These are phyloP conservation scores for Cercospora brassicicola DNA, from an alignment of 2,329 filamentous ascomycete species.

Conservation along the genomic window DNA sequence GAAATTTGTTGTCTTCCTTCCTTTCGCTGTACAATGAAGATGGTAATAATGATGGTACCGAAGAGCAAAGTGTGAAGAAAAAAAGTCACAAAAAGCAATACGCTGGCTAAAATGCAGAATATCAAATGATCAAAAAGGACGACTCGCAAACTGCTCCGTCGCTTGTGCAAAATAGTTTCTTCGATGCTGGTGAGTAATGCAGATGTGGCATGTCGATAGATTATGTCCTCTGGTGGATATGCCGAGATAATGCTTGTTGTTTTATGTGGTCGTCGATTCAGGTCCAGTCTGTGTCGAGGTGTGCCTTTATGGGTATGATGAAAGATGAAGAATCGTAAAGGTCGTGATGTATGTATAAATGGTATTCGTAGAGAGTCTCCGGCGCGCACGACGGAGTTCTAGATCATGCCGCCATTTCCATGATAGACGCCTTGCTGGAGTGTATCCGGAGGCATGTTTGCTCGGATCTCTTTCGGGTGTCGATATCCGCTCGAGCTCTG, in stretches of 20 bases:
- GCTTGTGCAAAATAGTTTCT: conserved; percentile 19
- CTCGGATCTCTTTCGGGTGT: conserved; percentile 50
- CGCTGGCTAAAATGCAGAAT: conserved; percentile 1
- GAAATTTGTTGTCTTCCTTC: not conserved
- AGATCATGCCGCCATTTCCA: conserved; percentile 35
- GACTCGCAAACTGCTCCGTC: conserved; percentile 14
- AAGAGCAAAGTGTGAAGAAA: not conserved
- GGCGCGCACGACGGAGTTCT: not conserved
- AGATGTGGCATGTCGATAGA: not conserved
- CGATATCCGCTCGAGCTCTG: conserved; percentile 36
- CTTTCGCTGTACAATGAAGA: not conserved
- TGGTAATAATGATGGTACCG: conserved; percentile 12
- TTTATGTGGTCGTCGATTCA: not conserved
- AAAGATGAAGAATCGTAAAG: not conserved
- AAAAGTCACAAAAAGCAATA: not conserved
- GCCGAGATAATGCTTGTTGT: not conserved
- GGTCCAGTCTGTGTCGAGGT: not conserved
- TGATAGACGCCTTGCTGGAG: conserved; percentile 47
- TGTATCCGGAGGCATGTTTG: conserved; percentile 52
- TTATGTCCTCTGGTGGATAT: not conserved
- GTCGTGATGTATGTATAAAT: conserved; percentile 5
- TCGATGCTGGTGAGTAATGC: not conserved
- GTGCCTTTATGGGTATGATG: conserved; percentile 4
- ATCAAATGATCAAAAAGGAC: not conserved
- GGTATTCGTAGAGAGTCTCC: not conserved